A percentile compares a stretch with the other conserved stretches of the same genome.
These are phyloP conservation scores for Ensete ventricosum DNA, from an alignment of 176 grass and related monocot species.

Conservation along the genomic window DNA sequence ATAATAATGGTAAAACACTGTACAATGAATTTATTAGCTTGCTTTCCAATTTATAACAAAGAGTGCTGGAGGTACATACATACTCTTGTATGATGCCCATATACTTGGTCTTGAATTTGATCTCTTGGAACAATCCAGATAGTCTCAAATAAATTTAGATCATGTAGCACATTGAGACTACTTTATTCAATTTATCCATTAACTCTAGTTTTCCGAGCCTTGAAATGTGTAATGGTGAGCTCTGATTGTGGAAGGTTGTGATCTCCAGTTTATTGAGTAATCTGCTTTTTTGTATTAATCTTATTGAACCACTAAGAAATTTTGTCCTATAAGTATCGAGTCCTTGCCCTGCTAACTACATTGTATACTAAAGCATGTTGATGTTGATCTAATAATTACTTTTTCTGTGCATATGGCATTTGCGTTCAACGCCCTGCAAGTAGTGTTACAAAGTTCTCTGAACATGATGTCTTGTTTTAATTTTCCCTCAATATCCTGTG, in stretches of 20 bases:
- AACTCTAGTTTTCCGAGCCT: not conserved
- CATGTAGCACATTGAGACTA: not conserved
- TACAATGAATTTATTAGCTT: not conserved
- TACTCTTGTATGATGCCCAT: not conserved
- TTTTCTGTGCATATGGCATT: no score
- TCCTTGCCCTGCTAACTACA: no score
- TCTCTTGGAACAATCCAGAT: no score
- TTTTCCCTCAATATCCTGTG: no score
- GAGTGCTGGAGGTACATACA: not conserved
- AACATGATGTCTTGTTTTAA: no score
- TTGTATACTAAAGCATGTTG: no score
- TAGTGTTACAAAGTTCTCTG: no score
- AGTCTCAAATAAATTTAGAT: not conserved
- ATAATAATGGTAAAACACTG: not conserved
- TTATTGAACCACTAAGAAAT: not conserved
- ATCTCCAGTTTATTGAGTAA: not conserved
- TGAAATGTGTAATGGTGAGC: not conserved
- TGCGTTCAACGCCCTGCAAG: no score
- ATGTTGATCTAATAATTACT: no score
- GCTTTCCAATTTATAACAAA: not conserved
- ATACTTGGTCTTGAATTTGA: no score
- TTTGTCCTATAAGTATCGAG: no score
- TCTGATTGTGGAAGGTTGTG: not conserved
- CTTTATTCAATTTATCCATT: not conserved
- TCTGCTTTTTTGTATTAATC: not conserved